These are phyloP conservation scores for Rhodotorula glutinis DNA, from an alignment of 1,284 basidiomycete species.

Conservation along the genomic window DNA sequence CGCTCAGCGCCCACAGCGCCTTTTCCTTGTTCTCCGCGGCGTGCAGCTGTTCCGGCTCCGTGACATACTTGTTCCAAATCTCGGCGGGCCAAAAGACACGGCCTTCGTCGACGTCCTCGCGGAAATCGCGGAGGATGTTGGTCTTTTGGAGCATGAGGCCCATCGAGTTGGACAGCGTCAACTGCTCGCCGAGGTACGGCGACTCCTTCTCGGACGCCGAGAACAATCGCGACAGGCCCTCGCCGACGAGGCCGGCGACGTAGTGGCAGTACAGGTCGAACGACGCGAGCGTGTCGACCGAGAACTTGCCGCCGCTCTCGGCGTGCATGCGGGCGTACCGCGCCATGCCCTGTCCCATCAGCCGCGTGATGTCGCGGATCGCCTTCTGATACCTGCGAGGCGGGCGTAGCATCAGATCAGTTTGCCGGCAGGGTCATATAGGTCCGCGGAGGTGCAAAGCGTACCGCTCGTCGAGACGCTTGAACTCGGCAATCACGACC, in stretches of 20 bases:
- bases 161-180: conserved; percentile 89
- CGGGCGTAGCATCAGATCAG: not conserved
- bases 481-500: conserved; percentile 77
- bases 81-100: conserved; percentile 94
- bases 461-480: conserved; percentile 63
- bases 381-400: conserved; percentile 67
- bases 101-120: conserved; percentile 82
- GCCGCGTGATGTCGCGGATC: conserved; percentile 74
- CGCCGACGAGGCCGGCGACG: conserved; percentile 95
- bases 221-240: conserved; percentile 89
- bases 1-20: conserved; percentile 75
- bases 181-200: conserved; percentile 70
- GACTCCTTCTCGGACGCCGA: conserved; percentile 82
- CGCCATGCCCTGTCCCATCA: conserved; percentile 95
- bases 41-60: conserved; percentile 59
- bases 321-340: conserved; percentile 83
- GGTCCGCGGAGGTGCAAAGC: conserved; percentile 38
- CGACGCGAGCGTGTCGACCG: conserved; percentile 68
- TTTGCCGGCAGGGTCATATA: not conserved
- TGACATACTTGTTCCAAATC: conserved; percentile 72
- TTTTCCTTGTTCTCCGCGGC: conserved; percentile 56
- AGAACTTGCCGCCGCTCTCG: conserved; percentile 51
- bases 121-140: conserved; percentile 94
- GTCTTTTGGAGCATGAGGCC: conserved; percentile 97
- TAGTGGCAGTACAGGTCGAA: conserved; percentile 99